phyloP scores from a whole-genome alignment of 2,329 filamentous ascomycete species.

The Ophiostoma quercus region DNA sequence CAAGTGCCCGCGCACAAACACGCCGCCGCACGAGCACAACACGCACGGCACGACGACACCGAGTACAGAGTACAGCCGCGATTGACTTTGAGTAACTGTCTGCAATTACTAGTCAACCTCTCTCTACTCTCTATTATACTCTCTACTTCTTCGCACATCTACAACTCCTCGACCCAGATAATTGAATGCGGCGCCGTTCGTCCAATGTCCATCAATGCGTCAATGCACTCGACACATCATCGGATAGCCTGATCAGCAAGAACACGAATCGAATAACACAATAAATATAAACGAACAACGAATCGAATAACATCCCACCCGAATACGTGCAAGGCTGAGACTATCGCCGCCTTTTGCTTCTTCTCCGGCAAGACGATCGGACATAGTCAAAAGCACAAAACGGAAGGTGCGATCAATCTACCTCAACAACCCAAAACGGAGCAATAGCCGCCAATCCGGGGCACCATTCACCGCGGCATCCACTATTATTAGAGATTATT shows the following conservation, averaged over 20 bases:
- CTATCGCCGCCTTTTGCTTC: background rate
- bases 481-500: background rate
- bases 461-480: constrained; percentile 6
- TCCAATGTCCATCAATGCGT: background rate
- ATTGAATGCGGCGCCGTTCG: background rate
- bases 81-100: background rate
- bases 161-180: background rate
- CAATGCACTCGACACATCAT: background rate
- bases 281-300: background rate
- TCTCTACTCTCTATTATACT: too few species aligned
- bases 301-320: background rate
- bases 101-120: too few species aligned
- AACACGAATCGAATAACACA: too few species aligned
- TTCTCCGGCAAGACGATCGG: background rate
- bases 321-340: constrained; percentile 9
- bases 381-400: background rate
- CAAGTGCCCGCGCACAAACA: constrained; percentile 4
- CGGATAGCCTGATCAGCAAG: too few species aligned
- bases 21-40: background rate
- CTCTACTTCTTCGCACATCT: too few species aligned
- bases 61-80: background rate
- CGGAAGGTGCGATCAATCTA: background rate
- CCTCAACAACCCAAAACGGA: background rate
- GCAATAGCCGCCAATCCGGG: constrained; percentile 7
- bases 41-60: background rate